These are phyloP conservation scores for Postia placenta DNA, from an alignment of 768 basidiomycete genomes.

Conservation along the genomic window DNA sequence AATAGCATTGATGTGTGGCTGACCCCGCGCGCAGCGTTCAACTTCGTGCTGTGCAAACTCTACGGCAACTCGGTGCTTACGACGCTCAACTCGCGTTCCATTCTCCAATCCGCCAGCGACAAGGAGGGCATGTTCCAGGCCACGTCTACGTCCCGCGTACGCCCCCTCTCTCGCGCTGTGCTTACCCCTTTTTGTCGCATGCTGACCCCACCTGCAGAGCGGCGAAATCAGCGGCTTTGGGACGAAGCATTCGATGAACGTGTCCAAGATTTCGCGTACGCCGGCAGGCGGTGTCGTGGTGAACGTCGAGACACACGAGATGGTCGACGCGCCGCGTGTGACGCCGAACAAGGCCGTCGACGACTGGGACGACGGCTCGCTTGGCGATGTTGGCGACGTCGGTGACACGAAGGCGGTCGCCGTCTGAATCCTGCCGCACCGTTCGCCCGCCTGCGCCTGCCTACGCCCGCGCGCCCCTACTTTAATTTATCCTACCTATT, in stretches of 20 bases:
- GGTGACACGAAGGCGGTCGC: too few relatives aligned
- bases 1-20: background rate
- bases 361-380: background rate
- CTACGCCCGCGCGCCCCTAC: too few relatives aligned
- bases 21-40: conserved; percentile 22
- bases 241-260: background rate
- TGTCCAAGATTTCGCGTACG: background rate
- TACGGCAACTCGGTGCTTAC: conserved; percentile 31
- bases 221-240: background rate
- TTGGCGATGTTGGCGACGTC: background rate
- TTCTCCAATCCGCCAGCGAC: background rate
- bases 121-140: background rate
- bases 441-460: too few relatives aligned
- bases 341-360: background rate
- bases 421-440: too few relatives aligned
- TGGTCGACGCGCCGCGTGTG: background rate
- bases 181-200: background rate
- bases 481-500: too few relatives aligned
- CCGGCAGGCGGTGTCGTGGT: background rate
- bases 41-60: conserved; percentile 26
- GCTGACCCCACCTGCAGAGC: background rate
- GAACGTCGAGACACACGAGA: conserved; percentile 3
- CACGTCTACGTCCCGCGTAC: background rate
- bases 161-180: background rate
- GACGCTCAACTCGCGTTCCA: conserved; percentile 22